Evolutionary conservation across 768 basidiomycete genomes (phyloP).

Genomic region (Lentinula sp.): DNA sequence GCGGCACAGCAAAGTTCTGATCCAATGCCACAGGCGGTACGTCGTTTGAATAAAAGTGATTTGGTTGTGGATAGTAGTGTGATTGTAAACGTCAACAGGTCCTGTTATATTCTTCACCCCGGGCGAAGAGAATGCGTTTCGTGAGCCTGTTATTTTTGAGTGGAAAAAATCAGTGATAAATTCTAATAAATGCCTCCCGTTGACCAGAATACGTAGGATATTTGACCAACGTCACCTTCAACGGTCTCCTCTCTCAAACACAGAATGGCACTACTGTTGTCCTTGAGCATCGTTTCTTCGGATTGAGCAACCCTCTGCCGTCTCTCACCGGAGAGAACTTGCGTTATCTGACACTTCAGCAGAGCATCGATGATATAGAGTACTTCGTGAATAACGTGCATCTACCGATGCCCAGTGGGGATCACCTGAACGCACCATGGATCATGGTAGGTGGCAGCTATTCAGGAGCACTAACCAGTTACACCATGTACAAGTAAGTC

Average conservation of each 20-base stretch:
- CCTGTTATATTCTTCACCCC: conserved; percentile 64
- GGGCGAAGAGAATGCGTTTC: conserved; percentile 55
- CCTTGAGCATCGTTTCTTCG: conserved; percentile 72
- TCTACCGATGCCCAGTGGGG: conserved; percentile 63
- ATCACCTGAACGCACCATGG: conserved; percentile 49
- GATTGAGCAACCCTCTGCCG: conserved; percentile 63
- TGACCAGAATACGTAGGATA: conserved; percentile 41
- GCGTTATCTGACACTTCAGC: conserved; percentile 58
- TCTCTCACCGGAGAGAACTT: conserved; percentile 57
- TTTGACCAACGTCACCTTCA: conserved; percentile 58
- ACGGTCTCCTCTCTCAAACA: conserved; percentile 60
- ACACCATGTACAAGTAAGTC: conserved; percentile 62
- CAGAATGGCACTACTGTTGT: conserved; percentile 58
- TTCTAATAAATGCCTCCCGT: not conserved
- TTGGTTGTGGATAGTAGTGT: no score
- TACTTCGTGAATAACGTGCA: conserved; percentile 64
- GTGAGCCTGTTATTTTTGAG: conserved; percentile 16
- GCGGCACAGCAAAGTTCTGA: not conserved
- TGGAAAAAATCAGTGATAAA: not conserved
- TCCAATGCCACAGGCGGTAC: not conserved
- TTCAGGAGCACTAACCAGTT: conserved; percentile 44
- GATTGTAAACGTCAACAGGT: conserved; percentile 26
- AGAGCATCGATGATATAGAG: conserved; percentile 67
- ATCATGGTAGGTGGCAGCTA: conserved; percentile 15
- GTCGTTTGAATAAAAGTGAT: not conserved